Base-by-base conservation (phyloP, 768 basidiomycete species). In the Favolaschia claudopus region DNA sequence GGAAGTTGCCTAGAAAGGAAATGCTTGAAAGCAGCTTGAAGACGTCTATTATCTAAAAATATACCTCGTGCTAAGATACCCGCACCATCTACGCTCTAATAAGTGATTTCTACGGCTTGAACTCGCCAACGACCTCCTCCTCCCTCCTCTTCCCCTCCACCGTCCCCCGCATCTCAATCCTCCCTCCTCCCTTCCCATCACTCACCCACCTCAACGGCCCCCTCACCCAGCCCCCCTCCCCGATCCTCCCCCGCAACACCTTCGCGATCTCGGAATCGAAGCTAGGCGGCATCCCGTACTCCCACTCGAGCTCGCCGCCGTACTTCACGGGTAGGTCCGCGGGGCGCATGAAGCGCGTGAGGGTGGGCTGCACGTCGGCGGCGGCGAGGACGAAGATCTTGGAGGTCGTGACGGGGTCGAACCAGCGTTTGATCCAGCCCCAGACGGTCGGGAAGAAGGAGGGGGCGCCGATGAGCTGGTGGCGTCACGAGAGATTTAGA, bases 371-470 rank as follows among this genome's bases (percentile, higher is more conserved):
- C 15, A 80, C 74, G 38, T 82, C 72, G 32, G 58, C 49, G 17
- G 71, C 73, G 25, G 77, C 76, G 24, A 88, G 72, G 40, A 88
- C 74, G 65, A 82, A 80, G 39, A 88, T 79, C 71, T 88, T 88
- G 43, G 72, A 74, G 20, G 82, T 82, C 28, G 84, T 85, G 36
- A 77, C 77, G 63, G 84, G 82, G 66, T 86, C 86, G 66, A 86
- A 85, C 80, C 81, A 84, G 27, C 72, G 74, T 74, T 85, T 85
- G 70, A 87, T 70, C 85, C 85, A 87, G 33, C 72, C 74, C 85
- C 85, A 88, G 12, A 87, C 70, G 13, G 82, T 83, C 7, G 82
- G 79, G 73, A 88, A 88, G 74, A 87, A 88, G 1, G 78, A 71
- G 0, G 86, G 86, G 1, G 85, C 81, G 54, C 86, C 86, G 52